Base-by-base conservation (phyloP, 2,329 filamentous ascomycete species). In the Eutypa lata region DNA sequence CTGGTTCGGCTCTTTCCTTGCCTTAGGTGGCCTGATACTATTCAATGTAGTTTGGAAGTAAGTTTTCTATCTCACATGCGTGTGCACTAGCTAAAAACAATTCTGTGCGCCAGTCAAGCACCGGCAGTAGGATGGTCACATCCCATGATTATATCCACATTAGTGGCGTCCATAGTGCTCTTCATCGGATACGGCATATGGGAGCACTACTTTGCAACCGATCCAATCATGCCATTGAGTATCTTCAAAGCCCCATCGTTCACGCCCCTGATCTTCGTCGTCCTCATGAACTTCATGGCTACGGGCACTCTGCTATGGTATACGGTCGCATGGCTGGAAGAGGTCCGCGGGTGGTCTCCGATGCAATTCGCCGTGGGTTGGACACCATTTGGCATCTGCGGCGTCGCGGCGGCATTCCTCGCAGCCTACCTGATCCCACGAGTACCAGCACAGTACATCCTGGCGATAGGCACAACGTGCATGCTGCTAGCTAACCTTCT, bases 31-130 rank as follows among this genome's bases (percentile, higher is more conserved):
- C 6, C 58, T 80, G n/a, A 62, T 78, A 1, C 57, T 79, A 0
- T 80, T 79, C 52, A 80, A 77, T 50, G 69, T 81, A n/a, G 71
- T 71, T 1, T 80, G 76, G 72, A 80, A 79, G 76, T 78, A 57
- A 66, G 69, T 64, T 13, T 40, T 28, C 21, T n/a, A 24, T 21
- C 19, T 13, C n/a, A 21, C 40, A 28, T 7, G 24, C 4, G 13
- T 43, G n/a, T 14, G 10, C 48, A 13, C n/a, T 22, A 13, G 18
- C 14, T 19, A 19, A n/a, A 11, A 4, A 24, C 5, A 3, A 8
- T n/a, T 3, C 26, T 16, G 49, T 8, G 4, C 24, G 4, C 26
- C 14, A 55, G 52, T 49, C 70, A 76, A 69, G 76, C 76, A 3
- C 76, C 76, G 0, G 68, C 70, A 1, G 73, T 69, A 0, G 76